Base-by-base conservation (phyloP, 2,329 filamentous ascomycete genomes). In the Cercospora sp. region DNA sequence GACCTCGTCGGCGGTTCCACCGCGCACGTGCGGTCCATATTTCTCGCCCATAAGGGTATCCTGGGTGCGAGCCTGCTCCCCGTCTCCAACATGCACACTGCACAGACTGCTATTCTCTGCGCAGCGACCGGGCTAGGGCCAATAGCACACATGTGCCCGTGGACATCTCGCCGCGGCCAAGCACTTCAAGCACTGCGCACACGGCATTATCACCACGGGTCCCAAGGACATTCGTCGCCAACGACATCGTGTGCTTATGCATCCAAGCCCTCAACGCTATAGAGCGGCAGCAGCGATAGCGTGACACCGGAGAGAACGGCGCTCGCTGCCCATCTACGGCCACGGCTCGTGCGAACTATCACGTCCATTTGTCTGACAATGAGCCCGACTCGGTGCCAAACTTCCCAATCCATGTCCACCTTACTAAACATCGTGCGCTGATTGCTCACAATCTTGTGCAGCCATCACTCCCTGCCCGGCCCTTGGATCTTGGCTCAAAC, bases 231-330 rank as follows among this genome's bases (percentile, higher is more conserved):
- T 28, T 30, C 28, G 28, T n/a, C 16, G n/a, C 16, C 59, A 1
- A 26, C 36, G 36, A 45, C 30, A 9, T 57, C 53, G 28, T 13
- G 28, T 18, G 30, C 30, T 60, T 26, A 18, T 33, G 31, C 58
- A 20, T 30, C 59, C 59, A 48, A 61, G 59, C 18, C 57, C 20
- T 28, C 59, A 61, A 26, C 36, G 36, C 59, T 23, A 61, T 33
- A 7, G 36, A 42, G 59, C 59, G 26, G 20, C 53, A 23, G 9
- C 23, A 57, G 26, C 53, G 9, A n/a, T 57, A 16, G 36, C 36
- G 36, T 39, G 16, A 39, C 36, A n/a, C 5, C 13, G 36, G 36
- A 39, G 36, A 16, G 36, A 39, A 16, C 36, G 16, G 36, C 36
- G 36, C 48, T 53, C 48, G 48, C 9, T 26, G 48, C 23, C 23